Evolutionary conservation across 805 yeast genomes (phyloP).

Genomic region (Blastobotrys chiropterorum): DNA sequence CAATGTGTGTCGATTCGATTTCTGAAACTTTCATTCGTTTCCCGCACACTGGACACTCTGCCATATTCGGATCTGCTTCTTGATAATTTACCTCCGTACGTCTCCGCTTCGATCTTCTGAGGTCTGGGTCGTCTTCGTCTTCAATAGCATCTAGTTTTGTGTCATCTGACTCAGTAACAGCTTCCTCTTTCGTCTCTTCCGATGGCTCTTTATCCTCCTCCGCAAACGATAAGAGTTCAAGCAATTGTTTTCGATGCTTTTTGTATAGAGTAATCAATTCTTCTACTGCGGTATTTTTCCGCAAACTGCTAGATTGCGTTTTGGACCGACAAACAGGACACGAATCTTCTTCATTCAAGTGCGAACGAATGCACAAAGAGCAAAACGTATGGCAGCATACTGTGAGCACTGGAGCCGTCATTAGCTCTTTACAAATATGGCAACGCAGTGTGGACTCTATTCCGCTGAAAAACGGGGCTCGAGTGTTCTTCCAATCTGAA

Average conservation of each 20-base stretch:
- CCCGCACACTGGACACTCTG: conserved; percentile 64
- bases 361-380: conserved; percentile 74
- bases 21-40: conserved; percentile 47
- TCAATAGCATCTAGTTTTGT: neutral
- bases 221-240: neutral
- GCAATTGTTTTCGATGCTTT: neutral
- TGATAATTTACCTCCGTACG: neutral
- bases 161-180: neutral
- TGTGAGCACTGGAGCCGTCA: conserved; percentile 74
- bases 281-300: conserved; percentile 63
- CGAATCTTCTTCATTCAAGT: conserved; percentile 48
- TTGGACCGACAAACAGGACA: conserved; percentile 79
- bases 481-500: conserved; percentile 57
- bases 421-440: conserved; percentile 80
- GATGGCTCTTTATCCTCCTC: neutral
- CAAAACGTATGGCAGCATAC: conserved; percentile 88
- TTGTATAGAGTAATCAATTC: conserved; percentile 46
- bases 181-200: neutral
- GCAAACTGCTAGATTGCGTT: conserved; percentile 61
- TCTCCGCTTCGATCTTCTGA: neutral
- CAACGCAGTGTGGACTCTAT: conserved; percentile 73
- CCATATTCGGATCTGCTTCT: conserved; percentile 26
- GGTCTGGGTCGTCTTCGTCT: neutral
- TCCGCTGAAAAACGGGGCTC: conserved; percentile 48
- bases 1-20: conserved; percentile 57